Conservation (phyloP, 768 basidiomycete species). For the Naganishia kalamii region DNA sequence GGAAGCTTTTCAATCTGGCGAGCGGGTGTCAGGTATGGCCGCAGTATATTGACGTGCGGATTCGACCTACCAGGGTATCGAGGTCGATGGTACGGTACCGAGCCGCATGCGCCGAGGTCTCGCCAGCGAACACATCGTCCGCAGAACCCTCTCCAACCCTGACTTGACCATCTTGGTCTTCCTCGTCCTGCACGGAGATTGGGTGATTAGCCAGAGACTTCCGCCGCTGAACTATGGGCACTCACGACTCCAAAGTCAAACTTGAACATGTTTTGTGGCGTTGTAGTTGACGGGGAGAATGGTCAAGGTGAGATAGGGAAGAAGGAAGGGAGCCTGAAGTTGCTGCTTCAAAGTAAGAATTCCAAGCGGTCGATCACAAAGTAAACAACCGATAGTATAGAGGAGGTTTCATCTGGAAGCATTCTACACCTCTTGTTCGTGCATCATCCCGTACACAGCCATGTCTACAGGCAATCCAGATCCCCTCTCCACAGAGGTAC, state of each 20-base stretch:
- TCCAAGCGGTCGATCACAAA: neutral
- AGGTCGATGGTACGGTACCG: constrained; percentile 31
- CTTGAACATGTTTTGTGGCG: constrained; percentile 55
- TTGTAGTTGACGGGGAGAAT: neutral
- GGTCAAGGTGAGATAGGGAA: neutral
- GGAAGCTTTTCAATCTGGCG: constrained; percentile 65
- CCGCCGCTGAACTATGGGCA: neutral
- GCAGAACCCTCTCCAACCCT: constrained; percentile 8
- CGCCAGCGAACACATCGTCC: constrained; percentile 29
- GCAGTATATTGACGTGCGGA: neutral
- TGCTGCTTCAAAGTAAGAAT: neutral
- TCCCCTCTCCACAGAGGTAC: neutral
- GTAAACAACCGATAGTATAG: neutral
- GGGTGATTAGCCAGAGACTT: constrained; percentile 37
- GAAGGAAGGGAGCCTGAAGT: neutral
- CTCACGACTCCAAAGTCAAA: constrained; percentile 61
- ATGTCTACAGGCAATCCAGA: neutral
- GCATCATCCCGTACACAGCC: neutral
- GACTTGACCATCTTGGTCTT: constrained; percentile 29
- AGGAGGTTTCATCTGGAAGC: neutral
- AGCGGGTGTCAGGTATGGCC: neutral
- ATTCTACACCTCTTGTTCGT: neutral
- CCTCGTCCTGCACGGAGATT: constrained; percentile 44
- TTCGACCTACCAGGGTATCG: constrained; percentile 35
- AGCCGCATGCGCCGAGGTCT: constrained; percentile 19